These are phyloP conservation scores for Lipomyces japonicus DNA, from an alignment of 805 yeast genomes.

Conservation along the genomic window DNA sequence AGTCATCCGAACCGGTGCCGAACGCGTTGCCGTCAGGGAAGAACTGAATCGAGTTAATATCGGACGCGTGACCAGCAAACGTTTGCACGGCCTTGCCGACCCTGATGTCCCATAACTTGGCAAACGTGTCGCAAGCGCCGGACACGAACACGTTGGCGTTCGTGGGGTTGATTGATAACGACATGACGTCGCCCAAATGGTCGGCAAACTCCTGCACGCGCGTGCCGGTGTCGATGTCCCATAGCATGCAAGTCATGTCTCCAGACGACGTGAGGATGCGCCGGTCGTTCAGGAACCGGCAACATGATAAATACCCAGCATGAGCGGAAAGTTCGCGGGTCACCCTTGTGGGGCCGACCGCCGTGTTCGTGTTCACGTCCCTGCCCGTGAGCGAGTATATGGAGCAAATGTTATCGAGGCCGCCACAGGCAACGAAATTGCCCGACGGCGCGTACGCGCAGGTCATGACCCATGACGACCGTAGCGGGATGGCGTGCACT, in stretches of 20 bases:
- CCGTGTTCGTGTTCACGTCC: slow-evolving; percentile 5
- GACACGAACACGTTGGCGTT: slow-evolving; percentile 56
- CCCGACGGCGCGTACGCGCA: slow-evolving; percentile 71
- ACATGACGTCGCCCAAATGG: slow-evolving; percentile 48
- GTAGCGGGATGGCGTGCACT: slow-evolving; percentile 63
- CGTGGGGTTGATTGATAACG: slow-evolving; percentile 62
- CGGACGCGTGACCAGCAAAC: slow-evolving; percentile 55
- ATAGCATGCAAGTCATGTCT: slow-evolving; percentile 70
- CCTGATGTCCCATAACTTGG: slow-evolving; percentile 77
- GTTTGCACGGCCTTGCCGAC: slow-evolving; percentile 37
- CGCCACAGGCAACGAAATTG: slow-evolving; percentile 69
- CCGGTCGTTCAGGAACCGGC: slow-evolving; percentile 59
- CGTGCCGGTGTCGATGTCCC: slow-evolving; percentile 70
- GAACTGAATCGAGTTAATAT: slow-evolving; percentile 58
- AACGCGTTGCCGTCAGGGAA: slow-evolving; percentile 71
- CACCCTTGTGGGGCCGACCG: slow-evolving; percentile 18
- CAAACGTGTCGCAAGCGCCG: slow-evolving; percentile 69
- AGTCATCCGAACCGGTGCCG: slow-evolving; percentile 77
- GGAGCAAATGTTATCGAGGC: slow-evolving; percentile 75
- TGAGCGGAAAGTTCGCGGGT: slow-evolving; percentile 50
- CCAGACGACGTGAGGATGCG: slow-evolving; percentile 70
- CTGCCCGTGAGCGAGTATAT: slow-evolving; percentile 47
- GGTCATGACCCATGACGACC: slow-evolving; percentile 73
- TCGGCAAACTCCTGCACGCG: slow-evolving; percentile 39
- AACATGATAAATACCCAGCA: slow-evolving; percentile 72